Conservation (phyloP, 345 rosid genomes). For the Salix viminalis region DNA sequence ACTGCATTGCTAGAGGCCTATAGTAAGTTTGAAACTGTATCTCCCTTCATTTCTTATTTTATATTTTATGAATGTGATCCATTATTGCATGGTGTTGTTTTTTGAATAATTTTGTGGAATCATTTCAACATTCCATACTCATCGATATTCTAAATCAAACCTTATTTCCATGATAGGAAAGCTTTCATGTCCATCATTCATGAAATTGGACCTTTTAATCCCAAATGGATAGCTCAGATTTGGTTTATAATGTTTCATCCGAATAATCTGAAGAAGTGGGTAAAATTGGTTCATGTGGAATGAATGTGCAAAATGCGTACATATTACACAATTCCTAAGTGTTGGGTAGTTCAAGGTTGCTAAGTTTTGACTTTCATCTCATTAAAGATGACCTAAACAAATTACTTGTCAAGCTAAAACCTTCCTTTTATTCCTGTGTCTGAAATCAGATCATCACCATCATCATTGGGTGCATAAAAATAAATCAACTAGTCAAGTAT, state of each 20-base stretch:
- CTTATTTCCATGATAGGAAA: neutral
- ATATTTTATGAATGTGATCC: neutral
- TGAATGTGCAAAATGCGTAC: neutral
- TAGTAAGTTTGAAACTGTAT: constrained; percentile 49
- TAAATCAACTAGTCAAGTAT: neutral
- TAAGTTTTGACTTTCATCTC: neutral
- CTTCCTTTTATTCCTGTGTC: neutral
- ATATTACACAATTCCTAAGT: neutral
- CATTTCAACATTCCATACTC: neutral
- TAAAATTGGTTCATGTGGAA: neutral
- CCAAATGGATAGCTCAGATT: neutral
- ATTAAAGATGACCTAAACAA: neutral
- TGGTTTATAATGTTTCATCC: neutral
- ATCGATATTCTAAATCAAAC: neutral
- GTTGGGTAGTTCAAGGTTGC: neutral
- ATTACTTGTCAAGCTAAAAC: neutral
- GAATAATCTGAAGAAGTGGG: neutral
- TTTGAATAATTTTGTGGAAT: neutral
- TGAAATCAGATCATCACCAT: neutral
- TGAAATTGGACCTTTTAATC: neutral
- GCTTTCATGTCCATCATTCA: neutral
- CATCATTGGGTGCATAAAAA: neutral
- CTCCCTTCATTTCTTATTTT: neutral
- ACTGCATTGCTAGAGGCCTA: constrained; percentile 94
- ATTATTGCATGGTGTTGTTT: neutral